Evolutionary conservation across 495 filamentous ascomycete genomes (phyloP).

Genomic region (Penicillium cinerascens): DNA sequence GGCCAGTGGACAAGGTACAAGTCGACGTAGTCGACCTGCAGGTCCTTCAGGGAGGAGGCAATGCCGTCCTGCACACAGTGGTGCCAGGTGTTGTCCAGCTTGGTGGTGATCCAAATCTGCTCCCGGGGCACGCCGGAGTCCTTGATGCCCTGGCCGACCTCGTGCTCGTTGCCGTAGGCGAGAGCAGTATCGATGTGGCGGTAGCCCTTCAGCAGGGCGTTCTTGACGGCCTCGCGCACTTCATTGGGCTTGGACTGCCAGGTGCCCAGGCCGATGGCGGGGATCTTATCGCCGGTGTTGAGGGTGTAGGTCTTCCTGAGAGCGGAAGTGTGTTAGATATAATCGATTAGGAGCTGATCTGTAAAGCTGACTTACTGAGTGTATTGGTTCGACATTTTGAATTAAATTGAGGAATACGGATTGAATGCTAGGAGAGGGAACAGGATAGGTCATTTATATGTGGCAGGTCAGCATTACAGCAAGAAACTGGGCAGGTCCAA

Average conservation of each 20-base stretch:
- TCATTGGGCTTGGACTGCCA: conserved; percentile 69
- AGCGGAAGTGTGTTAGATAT: conserved; percentile 1
- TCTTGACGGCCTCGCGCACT: conserved; percentile 68
- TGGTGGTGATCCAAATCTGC: conserved; percentile 85
- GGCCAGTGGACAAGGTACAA: conserved; percentile 89
- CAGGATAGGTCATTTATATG: background rate
- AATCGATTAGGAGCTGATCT: background rate
- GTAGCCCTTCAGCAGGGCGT: conserved; percentile 71
- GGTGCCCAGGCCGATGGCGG: conserved; percentile 77
- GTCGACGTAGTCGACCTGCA: conserved; percentile 76
- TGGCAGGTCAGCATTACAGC: background rate
- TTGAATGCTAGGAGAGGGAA: background rate
- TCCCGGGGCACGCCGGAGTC: conserved; percentile 76
- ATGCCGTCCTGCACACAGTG: conserved; percentile 67
- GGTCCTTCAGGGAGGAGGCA: conserved; percentile 61
- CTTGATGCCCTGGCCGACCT: conserved; percentile 75
- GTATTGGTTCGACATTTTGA: conserved; percentile 42
- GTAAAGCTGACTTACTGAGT: conserved; percentile 33
- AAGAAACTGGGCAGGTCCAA: conserved; percentile 40
- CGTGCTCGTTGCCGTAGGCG: conserved; percentile 80
- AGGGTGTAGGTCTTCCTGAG: conserved; percentile 64
- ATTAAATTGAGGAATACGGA: background rate
- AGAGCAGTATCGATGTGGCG: conserved; percentile 72
- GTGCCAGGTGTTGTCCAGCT: conserved; percentile 83
- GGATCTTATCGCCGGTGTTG: conserved; percentile 77